A percentile compares a stretch with the other conserved stretches of the same genome.
phyloP scores from a whole-genome alignment of 352 stramenopile species.

The Phytophthora litchii region DNA sequence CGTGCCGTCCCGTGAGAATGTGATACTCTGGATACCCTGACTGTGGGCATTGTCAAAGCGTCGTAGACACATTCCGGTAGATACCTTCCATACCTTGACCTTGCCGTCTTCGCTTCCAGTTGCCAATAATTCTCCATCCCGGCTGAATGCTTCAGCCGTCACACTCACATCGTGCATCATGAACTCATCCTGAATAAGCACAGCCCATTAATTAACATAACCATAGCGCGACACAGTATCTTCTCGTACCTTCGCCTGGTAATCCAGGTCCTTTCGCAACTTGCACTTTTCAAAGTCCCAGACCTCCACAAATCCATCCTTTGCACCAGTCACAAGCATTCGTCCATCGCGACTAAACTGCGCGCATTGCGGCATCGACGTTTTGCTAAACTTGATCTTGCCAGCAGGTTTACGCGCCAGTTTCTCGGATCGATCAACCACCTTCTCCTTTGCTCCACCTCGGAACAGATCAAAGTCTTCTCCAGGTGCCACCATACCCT shows the following conservation, averaged over 20 bases:
- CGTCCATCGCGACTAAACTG: slow-evolving; percentile 90
- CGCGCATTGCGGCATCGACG: slow-evolving; percentile 79
- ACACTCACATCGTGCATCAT: slow-evolving; percentile 92
- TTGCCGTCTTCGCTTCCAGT: slow-evolving; percentile 87
- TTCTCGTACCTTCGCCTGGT: slow-evolving; percentile 81
- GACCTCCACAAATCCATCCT: slow-evolving; percentile 95
- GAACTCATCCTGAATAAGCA: slow-evolving; percentile 79
- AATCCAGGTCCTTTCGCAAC: slow-evolving; percentile 92
- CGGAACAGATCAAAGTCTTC: slow-evolving; percentile 86
- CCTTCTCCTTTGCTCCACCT: slow-evolving; percentile 55
- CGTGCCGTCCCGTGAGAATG: slow-evolving; percentile 91
- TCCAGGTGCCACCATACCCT: slow-evolving; percentile 69
- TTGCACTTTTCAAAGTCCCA: slow-evolving; percentile 93
- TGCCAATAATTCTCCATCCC: slow-evolving; percentile 88
- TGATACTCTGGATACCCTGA: slow-evolving; percentile 84
- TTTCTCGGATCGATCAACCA: slow-evolving; percentile 67
- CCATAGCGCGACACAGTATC: neutral
- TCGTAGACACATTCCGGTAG: slow-evolving; percentile 89
- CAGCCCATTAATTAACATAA: neutral
- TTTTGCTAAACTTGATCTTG: slow-evolving; percentile 92
- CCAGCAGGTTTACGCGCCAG: slow-evolving; percentile 64
- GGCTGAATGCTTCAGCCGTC: slow-evolving; percentile 86
- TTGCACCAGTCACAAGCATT: slow-evolving; percentile 92
- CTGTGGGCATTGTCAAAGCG: slow-evolving; percentile 88
- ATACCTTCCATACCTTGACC: slow-evolving; percentile 94